Base-by-base conservation (phyloP, 139 green algal species). In the Chlorella sp. region DNA sequence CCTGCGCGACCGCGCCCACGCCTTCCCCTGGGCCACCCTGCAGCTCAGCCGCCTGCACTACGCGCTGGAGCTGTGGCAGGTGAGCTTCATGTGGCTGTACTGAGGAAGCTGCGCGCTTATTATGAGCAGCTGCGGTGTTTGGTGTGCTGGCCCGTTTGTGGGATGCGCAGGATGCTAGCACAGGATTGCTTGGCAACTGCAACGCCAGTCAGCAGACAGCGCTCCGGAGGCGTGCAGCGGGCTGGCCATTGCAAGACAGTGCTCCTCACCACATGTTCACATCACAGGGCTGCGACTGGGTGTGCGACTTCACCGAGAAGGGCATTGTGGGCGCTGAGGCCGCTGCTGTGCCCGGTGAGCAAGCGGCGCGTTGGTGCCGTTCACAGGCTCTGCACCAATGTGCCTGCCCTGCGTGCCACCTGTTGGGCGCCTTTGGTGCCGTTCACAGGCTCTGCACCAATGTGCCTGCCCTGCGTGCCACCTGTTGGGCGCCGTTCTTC, bases 41-140 rank as follows among this genome's bases (percentile, higher is more conserved):
- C 28, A 65, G 54, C 69, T 85, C 54, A 40, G 54, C 14, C 69
- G 70, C 38, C 41, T 85, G 38, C 70, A 64, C 32, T 58, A 85
- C 32, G 38, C 38, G 8, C 24, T 85, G 38, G 81, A 85, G 70
- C 69, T 85, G 28, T 85, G 81, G 81, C 81, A 85, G 70, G 69
- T 74, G 34, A 72, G 74, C 3, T 22, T 34, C 19, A 19, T 64
- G 26, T 7, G 30, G 38, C 20, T 43, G 34, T 9, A 9, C 58
- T 67, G 19, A 30, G 22, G 58, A 32, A 22, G 6, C 58, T 75
- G 69, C n/a, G n/a, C n/a, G n/a, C n/a, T n/a, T n/a, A n/a, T n/a
- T n/a, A n/a, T n/a, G n/a, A n/a, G n/a, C n/a, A n/a, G 69, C 69
- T 32, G 30, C 11, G 28, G 20, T 38, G 28, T 38, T 54, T 19